phyloP scores from a whole-genome alignment of 2,329 filamentous ascomycete genomes.

The Coniochaeta ligniaria region DNA sequence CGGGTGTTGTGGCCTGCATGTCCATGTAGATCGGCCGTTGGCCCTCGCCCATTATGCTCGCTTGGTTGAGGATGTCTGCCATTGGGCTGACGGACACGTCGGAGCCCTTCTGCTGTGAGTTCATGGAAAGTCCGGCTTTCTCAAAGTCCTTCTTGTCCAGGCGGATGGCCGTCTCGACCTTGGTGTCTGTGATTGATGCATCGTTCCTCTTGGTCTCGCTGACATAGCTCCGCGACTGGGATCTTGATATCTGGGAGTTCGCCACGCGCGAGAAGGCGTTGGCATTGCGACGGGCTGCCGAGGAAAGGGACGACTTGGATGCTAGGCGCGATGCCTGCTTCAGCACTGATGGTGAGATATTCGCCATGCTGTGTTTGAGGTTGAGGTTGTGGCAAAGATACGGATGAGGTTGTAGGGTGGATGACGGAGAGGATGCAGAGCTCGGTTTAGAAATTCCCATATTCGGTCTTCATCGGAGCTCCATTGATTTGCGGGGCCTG shows the following conservation, averaged over 20 bases:
- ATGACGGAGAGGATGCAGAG: background rate
- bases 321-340: slow-evolving; percentile 65
- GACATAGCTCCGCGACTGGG: slow-evolving; percentile 61
- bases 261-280: slow-evolving; percentile 23
- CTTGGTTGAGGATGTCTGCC: slow-evolving; percentile 84
- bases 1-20: slow-evolving; percentile 94
- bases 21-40: slow-evolving; percentile 94
- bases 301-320: slow-evolving; percentile 30
- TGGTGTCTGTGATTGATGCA: slow-evolving; percentile 78
- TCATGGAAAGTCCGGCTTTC: slow-evolving; percentile 50
- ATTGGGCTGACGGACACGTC: slow-evolving; percentile 75
- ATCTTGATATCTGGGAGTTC: slow-evolving; percentile 14
- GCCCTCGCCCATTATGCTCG: slow-evolving; percentile 87
- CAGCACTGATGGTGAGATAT: slow-evolving; percentile 59
- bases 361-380: slow-evolving; percentile 42
- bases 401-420: background rate
- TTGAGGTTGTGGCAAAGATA: background rate
- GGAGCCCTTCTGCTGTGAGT: slow-evolving; percentile 36
- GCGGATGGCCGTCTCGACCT: slow-evolving; percentile 75
- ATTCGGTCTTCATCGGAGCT: background rate
- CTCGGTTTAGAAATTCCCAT: background rate
- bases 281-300: slow-evolving; percentile 20
- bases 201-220: slow-evolving; percentile 72
- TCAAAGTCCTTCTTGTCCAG: slow-evolving; percentile 80
- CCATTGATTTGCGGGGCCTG: background rate